A percentile compares a stretch with the other conserved stretches of the same genome.
Conservation (phyloP, 805 yeast species). For the Candida ovalis region DNA sequence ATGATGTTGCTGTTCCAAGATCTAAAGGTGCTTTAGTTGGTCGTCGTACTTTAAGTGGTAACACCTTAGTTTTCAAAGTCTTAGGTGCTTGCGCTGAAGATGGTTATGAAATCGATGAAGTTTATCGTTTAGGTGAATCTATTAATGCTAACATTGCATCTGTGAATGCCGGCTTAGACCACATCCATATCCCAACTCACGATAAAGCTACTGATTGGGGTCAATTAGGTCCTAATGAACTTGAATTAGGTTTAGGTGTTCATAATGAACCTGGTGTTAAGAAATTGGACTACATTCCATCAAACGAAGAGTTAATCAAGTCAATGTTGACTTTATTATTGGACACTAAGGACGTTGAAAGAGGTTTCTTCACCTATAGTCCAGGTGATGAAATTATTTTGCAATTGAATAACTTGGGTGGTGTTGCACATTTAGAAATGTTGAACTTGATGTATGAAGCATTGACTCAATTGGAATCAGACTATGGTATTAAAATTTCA, state of each 20-base stretch:
- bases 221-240: constrained; percentile 26
- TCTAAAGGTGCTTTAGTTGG: constrained; percentile 33
- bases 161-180: constrained; percentile 36
- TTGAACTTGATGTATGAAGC: constrained; percentile 27
- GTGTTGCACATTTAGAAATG: constrained; percentile 33
- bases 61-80: constrained; percentile 30
- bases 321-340: constrained; percentile 27
- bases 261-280: constrained; percentile 39
- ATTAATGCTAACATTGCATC: constrained; percentile 31
- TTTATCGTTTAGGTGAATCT: constrained; percentile 28
- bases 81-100: constrained; percentile 32
- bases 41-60: constrained; percentile 35
- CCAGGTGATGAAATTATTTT: constrained; percentile 29
- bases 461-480: constrained; percentile 21
- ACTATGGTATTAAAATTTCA: constrained; percentile 26
- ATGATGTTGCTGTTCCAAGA: constrained; percentile 35
- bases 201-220: constrained; percentile 20
- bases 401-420: constrained; percentile 36
- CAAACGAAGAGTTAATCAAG: constrained; percentile 31
- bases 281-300: constrained; percentile 29
- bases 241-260: constrained; percentile 36
- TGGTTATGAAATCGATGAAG: constrained; percentile 24
- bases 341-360: constrained; percentile 24
- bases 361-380: constrained; percentile 31
- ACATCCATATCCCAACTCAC: constrained; percentile 36